These are phyloP conservation scores for Vairimorpha necatrix DNA, from an alignment of 371 early-diverging fungal genomes.

Conservation along the genomic window DNA sequence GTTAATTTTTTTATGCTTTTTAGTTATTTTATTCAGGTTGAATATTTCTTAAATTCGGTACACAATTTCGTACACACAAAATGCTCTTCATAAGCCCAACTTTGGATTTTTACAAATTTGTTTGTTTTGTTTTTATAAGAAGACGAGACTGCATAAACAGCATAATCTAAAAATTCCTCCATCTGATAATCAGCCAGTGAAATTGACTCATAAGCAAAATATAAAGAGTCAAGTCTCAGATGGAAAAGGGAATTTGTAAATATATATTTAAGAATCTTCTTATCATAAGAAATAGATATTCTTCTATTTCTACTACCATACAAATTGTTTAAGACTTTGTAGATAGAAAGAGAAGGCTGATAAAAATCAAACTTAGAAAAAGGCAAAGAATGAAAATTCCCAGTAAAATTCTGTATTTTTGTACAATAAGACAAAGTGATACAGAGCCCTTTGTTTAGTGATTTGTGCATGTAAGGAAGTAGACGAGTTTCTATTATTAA, in stretches of 20 bases:
- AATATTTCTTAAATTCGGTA: no score
- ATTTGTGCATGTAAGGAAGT: slow-evolving; percentile 6
- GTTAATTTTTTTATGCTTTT: no score
- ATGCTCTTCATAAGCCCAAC: neutral
- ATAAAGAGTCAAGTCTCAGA: neutral
- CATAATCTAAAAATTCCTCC: neutral
- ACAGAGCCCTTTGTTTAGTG: neutral
- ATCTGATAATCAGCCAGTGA: neutral
- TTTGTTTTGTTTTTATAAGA: neutral
- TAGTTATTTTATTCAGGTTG: no score
- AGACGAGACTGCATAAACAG: neutral
- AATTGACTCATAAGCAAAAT: neutral
- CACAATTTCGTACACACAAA: neutral
- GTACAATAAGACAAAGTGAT: slow-evolving; percentile 16
- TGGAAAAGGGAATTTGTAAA: slow-evolving; percentile 1
- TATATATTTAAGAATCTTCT: neutral
- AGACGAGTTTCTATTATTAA: slow-evolving; percentile 29
- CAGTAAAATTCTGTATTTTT: neutral
- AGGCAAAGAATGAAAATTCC: slow-evolving; percentile 7
- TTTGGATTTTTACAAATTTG: neutral
- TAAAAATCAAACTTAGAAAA: neutral
- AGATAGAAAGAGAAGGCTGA: neutral
- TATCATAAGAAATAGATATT: neutral
- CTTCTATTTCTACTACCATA: neutral
- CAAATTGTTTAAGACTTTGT: neutral